These are phyloP conservation scores for Syzygium grande DNA, from an alignment of 345 rosid genomes.

Conservation along the genomic window DNA sequence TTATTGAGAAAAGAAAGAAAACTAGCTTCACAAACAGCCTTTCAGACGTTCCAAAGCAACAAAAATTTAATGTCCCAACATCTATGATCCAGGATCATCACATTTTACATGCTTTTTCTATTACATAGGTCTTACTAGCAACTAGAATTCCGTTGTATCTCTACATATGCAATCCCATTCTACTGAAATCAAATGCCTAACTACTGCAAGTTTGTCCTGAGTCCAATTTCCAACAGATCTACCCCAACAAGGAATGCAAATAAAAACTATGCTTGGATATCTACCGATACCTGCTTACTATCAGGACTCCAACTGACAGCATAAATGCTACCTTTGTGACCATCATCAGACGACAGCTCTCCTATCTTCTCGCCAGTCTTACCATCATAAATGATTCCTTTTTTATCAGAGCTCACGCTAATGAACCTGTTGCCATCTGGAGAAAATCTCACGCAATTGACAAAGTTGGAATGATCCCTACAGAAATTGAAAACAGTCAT, in stretches of 20 bases:
- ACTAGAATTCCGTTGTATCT: not conserved
- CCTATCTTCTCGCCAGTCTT: constrained; percentile 78
- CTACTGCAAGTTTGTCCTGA: not conserved
- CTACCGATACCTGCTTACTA: constrained; percentile 66
- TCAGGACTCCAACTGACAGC: constrained; percentile 95
- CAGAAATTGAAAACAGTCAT: not conserved
- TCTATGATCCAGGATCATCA: not conserved
- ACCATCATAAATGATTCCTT: constrained; percentile 82
- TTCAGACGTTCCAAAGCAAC: not conserved
- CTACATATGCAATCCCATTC: not conserved
- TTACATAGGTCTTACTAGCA: not conserved
- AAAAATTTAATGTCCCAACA: not conserved
- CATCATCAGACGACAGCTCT: constrained; percentile 63
- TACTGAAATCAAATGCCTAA: not conserved
- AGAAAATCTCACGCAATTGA: constrained; percentile 84
- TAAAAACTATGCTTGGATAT: not conserved
- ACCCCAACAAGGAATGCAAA: not conserved
- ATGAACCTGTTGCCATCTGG: constrained; percentile 94
- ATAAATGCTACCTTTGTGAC: constrained; percentile 88
- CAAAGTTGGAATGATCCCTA: constrained; percentile 95
- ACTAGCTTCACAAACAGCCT: not conserved
- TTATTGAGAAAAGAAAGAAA: not conserved
- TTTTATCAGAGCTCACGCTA: constrained; percentile 89
- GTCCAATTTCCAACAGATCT: not conserved
- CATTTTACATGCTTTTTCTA: not conserved